Conservation (phyloP, 1,284 basidiomycete species). For the Melampsora larici-populina region DNA sequence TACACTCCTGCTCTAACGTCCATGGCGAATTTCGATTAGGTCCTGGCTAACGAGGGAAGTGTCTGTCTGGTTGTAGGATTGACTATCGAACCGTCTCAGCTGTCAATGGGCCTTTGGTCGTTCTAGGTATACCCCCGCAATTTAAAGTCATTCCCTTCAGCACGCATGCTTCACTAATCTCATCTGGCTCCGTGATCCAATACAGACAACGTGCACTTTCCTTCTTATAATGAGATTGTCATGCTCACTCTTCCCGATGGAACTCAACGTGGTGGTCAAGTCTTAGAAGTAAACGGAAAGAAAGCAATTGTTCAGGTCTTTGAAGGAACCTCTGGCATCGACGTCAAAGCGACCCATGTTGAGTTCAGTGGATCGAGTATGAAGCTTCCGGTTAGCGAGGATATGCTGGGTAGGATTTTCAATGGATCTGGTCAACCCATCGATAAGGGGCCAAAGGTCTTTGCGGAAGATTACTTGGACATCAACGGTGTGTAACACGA, state of each 20-base stretch:
- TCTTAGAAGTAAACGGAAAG: constrained; percentile 96
- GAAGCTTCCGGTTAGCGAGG: constrained; percentile 99
- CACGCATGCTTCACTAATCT: constrained; percentile 56
- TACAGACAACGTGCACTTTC: constrained; percentile 60
- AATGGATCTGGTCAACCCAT: constrained; percentile 98
- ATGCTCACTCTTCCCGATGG: constrained; percentile 94
- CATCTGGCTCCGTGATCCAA: not conserved
- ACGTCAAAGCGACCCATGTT: constrained; percentile 94
- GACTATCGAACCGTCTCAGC: constrained; percentile 95
- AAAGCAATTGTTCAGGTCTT: constrained; percentile 99
- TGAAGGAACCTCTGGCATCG: constrained; percentile 95
- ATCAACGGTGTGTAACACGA: constrained; percentile 75
- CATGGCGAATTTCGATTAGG: constrained; percentile 2
- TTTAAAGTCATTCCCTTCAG: not conserved
- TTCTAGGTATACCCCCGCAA: constrained; percentile 67
- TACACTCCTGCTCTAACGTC: constrained; percentile 18
- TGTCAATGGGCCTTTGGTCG: constrained; percentile 89
- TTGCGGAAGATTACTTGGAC: constrained; percentile 98
- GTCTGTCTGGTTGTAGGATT: constrained; percentile 45
- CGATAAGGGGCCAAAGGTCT: constrained; percentile 97
- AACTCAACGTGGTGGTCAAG: constrained; percentile 89
- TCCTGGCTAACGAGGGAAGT: not conserved
- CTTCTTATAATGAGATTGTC: constrained; percentile 98
- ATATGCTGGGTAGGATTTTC: constrained; percentile 99
- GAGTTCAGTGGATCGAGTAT: constrained; percentile 97